Percentiles rank a stretch among this genome's conserved stretches.
Evolutionary conservation across 2,329 filamentous ascomycete genomes (phyloP).

Genomic region (Arthrobotrys sphaeroides): DNA sequence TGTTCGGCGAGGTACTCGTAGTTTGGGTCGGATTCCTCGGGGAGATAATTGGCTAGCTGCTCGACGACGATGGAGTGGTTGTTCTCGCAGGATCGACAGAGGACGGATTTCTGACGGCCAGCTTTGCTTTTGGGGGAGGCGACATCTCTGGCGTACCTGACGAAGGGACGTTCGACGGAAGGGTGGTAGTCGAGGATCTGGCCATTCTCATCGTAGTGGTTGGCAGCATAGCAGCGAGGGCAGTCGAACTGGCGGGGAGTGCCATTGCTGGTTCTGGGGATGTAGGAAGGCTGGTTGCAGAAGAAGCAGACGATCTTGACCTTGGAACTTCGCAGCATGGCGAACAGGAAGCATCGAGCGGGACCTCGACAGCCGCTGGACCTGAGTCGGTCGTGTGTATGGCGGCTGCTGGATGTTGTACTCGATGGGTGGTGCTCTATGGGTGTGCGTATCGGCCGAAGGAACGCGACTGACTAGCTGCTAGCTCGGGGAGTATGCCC

Average conservation of each 20-base stretch:
- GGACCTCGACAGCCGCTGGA: neutral
- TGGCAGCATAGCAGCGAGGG: slow-evolving; percentile 81
- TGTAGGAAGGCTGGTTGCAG: slow-evolving; percentile 71
- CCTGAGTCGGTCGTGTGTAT: slow-evolving; percentile 64
- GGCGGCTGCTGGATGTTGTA: neutral
- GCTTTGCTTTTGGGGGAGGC: slow-evolving; percentile 63
- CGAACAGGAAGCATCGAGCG: slow-evolving; percentile 71
- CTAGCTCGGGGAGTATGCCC: neutral
- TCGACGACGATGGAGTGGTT: slow-evolving; percentile 86
- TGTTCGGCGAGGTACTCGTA: slow-evolving; percentile 56
- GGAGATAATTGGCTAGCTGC: slow-evolving; percentile 81
- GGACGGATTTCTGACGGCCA: slow-evolving; percentile 63
- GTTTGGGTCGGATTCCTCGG: slow-evolving; percentile 68
- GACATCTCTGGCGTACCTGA: slow-evolving; percentile 64
- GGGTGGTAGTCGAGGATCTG: slow-evolving; percentile 88
- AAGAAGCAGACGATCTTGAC: slow-evolving; percentile 77
- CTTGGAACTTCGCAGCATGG: slow-evolving; percentile 50
- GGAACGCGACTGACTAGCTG: neutral
- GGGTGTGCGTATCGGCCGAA: neutral
- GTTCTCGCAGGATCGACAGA: slow-evolving; percentile 82
- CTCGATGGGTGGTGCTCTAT: too few relatives aligned
- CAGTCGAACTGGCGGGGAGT: slow-evolving; percentile 75
- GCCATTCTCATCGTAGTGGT: slow-evolving; percentile 89
- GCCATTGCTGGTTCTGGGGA: slow-evolving; percentile 71
- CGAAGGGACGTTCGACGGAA: slow-evolving; percentile 65